Percentiles rank a stretch among this genome's conserved stretches.
phyloP scores from a whole-genome alignment of 2,329 filamentous ascomycete genomes.

The Claviceps capensis region DNA sequence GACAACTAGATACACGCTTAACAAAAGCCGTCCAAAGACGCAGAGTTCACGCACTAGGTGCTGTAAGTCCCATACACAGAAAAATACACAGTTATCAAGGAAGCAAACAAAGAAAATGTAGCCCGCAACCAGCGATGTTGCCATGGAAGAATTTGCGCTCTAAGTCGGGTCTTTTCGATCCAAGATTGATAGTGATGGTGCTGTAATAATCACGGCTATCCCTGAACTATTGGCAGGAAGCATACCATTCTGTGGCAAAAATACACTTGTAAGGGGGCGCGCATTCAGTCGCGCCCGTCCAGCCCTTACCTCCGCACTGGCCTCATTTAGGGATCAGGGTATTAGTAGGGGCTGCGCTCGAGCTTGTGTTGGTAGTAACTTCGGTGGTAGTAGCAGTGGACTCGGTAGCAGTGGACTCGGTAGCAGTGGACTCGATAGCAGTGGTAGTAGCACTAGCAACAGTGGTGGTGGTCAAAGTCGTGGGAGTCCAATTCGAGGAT shows the following conservation, averaged over 20 bases:
- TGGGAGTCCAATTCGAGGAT: not conserved
- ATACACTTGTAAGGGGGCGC: conserved; percentile 12
- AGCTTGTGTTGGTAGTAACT: not conserved
- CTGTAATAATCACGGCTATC: not conserved
- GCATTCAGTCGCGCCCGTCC: conserved; percentile 11
- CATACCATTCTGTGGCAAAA: conserved; percentile 10
- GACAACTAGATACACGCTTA: too few species aligned
- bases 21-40: too few species aligned
- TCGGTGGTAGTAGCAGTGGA: not conserved
- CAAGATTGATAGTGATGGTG: not conserved
- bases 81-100: too few species aligned
- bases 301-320: conserved; percentile 13
- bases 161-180: too few species aligned
- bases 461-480: not conserved
- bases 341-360: conserved; percentile 4
- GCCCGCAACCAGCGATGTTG: too few species aligned
- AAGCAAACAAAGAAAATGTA: too few species aligned
- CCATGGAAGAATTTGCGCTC: too few species aligned
- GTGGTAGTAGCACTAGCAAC: not conserved
- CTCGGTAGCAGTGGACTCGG: too few species aligned
- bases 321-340: conserved; percentile 12
- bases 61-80: too few species aligned
- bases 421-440: too few species aligned
- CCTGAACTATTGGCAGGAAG: not conserved
- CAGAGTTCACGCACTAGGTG: too few species aligned